A percentile compares a stretch with the other conserved stretches of the same genome.
These are phyloP conservation scores for Cadophora luteo-olivacea DNA, from an alignment of 2,329 filamentous ascomycete genomes.

Conservation along the genomic window DNA sequence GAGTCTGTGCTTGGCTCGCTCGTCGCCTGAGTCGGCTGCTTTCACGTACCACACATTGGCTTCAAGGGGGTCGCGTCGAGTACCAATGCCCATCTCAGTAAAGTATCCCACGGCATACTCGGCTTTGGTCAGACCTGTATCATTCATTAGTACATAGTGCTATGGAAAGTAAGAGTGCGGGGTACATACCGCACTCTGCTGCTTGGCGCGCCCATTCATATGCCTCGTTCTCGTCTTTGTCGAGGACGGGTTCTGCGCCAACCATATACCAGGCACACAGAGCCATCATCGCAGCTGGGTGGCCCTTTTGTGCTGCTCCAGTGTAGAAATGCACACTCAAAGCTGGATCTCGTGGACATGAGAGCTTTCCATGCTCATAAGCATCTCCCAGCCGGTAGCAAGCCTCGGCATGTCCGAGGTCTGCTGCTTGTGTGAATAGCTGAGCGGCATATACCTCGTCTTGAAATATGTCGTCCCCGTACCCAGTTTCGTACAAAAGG, in stretches of 20 bases:
- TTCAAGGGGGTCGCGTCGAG: constrained; percentile 90
- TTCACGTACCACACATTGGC: constrained; percentile 99
- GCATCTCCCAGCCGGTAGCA: constrained; percentile 92
- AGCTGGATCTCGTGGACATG: constrained; percentile 88
- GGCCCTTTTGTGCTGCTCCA: constrained; percentile 82
- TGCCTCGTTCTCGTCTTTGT: constrained; percentile 94
- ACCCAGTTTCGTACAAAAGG: constrained; percentile 88
- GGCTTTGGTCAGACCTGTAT: constrained; percentile 60
- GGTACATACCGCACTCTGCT: constrained; percentile 77
- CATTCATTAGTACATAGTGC: constrained; percentile 24
- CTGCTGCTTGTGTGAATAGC: constrained; percentile 91
- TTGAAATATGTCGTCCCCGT: constrained; percentile 90
- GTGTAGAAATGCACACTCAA: constrained; percentile 98
- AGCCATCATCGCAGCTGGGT: constrained; percentile 94
- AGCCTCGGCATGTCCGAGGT: constrained; percentile 86
- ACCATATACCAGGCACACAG: constrained; percentile 99
- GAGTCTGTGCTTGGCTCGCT: constrained; percentile 85
- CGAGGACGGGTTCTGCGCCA: constrained; percentile 87
- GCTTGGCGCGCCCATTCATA: constrained; percentile 94
- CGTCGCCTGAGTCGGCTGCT: constrained; percentile 90
- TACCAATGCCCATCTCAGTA: constrained; percentile 98
- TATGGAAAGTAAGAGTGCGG: neutral
- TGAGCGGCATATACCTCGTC: constrained; percentile 92
- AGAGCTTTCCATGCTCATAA: constrained; percentile 89
- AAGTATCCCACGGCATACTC: constrained; percentile 97